Evolutionary conservation across 2,329 filamentous ascomycete species (phyloP), one percentile per base, ranked within the genome.

Genomic region (Teratosphaeriaceae sp.): DNA sequence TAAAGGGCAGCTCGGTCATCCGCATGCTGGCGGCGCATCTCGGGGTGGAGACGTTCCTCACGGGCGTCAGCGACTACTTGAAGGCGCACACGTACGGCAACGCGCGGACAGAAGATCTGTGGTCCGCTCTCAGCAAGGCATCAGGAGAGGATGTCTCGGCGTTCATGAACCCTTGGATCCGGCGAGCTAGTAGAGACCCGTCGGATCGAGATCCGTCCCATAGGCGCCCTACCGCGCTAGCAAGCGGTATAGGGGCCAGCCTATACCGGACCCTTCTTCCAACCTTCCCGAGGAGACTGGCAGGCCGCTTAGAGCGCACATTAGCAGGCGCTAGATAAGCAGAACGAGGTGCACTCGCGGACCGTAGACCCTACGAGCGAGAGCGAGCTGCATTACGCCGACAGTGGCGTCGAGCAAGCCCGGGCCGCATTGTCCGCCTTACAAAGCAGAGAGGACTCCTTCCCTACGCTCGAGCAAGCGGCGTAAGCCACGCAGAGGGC

Each of bases 1-100:
- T 94, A 49, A 97, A 98, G 71, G 92, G 92, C 26, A 94, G 88
- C 69, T 95, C 90, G 2, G 86, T 92, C 46, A 92, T 98, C 60
- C 85, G 92, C 60, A 98, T 98, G 92, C 70, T 98, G 56, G 90
- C 88, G 55, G 83, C 84, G 57, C 86, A 97, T 64, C 79, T 98
- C 15, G 88, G 88, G 12, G 82, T 85, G 40, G 81, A 95, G 58
- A 85, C 79, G 1, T 98, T 98, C 74, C 73, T 98, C 40, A 82
- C 85, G 60, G 92, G 92, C 55, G 89, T 98, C 38, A 82, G 86
- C 15, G 80, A 83, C 56, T 98, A 98, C 66, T 78, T 98, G 45
- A 88, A 88, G 66, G 78, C 82, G 39, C 85, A 98, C 64, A 80
- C 84, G 44, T 97, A 94, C 61, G 81, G 85, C 15, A 84, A 98